phyloP scores from a whole-genome alignment of 129 eudicot species.

The Logfia minima region DNA sequence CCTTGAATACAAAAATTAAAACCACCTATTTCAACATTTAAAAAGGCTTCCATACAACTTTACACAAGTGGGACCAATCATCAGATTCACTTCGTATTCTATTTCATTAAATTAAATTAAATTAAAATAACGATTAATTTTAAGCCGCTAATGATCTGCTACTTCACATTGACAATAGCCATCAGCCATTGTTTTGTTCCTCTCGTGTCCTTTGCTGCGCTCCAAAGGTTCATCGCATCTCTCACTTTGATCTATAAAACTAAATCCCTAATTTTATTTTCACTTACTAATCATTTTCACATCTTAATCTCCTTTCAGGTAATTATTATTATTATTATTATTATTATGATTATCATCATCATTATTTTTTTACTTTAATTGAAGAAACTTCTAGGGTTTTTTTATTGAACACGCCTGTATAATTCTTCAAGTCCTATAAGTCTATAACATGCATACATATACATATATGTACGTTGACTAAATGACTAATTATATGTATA shows the following conservation, averaged over 20 bases:
- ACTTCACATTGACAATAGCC: neutral
- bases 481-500: neutral
- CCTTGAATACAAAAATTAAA: too few species aligned
- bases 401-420: neutral
- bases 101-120: too few species aligned
- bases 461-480: neutral
- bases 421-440: neutral
- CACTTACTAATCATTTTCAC: neutral
- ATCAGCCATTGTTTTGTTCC: neutral
- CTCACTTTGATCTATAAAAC: neutral
- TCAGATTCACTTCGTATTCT: too few species aligned
- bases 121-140: too few species aligned
- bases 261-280: neutral
- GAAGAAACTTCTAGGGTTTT: neutral
- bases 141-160: neutral
- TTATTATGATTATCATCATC: neutral
- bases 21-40: too few species aligned
- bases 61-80: too few species aligned
- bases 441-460: neutral
- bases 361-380: too few species aligned
- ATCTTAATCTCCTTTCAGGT: neutral
- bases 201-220: neutral
- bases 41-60: too few species aligned
- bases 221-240: neutral
- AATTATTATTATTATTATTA: too few species aligned